Conservation (phyloP, 495 filamentous ascomycete genomes). For the Opeltia flavorubescens region DNA sequence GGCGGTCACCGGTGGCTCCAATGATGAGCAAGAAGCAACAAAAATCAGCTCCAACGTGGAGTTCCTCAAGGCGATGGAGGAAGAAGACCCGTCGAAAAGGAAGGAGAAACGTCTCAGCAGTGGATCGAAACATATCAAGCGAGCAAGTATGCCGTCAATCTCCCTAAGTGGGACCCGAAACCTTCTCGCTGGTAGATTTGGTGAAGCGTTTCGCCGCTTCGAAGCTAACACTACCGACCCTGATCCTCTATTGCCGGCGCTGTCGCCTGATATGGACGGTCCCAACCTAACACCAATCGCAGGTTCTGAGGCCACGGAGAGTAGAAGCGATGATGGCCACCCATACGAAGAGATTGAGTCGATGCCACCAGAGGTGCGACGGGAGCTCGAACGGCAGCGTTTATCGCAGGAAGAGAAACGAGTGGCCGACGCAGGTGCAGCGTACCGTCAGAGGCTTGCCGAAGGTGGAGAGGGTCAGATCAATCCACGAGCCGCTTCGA, state of each 20-base stretch:
- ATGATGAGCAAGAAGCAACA: conserved; percentile 40
- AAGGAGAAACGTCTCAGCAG: conserved; percentile 54
- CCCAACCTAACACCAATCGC: conserved; percentile 55
- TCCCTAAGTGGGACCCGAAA: conserved; percentile 66
- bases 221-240: conserved; percentile 46
- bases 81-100: conserved; percentile 46
- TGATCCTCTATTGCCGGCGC: conserved; percentile 38
- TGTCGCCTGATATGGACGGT: conserved; percentile 24
- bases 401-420: conserved; percentile 81
- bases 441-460: conserved; percentile 68
- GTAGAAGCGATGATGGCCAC: conserved; percentile 51
- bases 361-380: conserved; percentile 75
- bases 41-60: conserved; percentile 80
- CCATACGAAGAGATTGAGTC: conserved; percentile 50
- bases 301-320: conserved; percentile 62
- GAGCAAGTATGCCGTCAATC: conserved; percentile 65
- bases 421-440: conserved; percentile 84
- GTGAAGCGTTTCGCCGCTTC: conserved; percentile 89
- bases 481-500: conserved; percentile 52
- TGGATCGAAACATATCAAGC: conserved; percentile 59
- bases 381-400: conserved; percentile 74
- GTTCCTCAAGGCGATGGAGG: conserved; percentile 70
- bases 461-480: conserved; percentile 38
- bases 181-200: conserved; percentile 81
- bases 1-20: conserved; percentile 23